Conservation (phyloP, 306 rosid species). For the Vachellia pachyceras region DNA sequence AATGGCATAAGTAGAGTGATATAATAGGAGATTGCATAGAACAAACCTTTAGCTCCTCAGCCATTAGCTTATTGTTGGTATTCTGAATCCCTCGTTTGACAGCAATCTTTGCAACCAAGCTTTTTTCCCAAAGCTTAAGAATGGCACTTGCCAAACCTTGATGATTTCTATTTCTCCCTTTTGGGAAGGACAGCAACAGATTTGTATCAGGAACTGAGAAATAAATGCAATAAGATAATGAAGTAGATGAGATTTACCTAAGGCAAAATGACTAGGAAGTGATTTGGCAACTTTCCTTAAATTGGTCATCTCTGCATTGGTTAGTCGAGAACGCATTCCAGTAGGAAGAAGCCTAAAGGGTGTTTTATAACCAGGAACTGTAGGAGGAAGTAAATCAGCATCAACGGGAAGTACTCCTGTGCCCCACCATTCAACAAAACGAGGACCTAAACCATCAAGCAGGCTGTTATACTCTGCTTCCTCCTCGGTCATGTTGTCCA, state of each 20-base stretch:
- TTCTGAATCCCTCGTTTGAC: conserved; percentile 95
- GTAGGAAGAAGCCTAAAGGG: conserved; percentile 94
- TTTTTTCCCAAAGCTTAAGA: conserved; percentile 91
- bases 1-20: conserved; percentile 19
- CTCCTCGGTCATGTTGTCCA: conserved; percentile 63
- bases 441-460: conserved; percentile 88
- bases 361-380: conserved; percentile 78
- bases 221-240: conserved; percentile 12
- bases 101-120: conserved; percentile 87
- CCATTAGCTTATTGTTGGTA: conserved; percentile 96
- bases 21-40: conserved; percentile 31
- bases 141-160: conserved; percentile 91
- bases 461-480: conserved; percentile 74
- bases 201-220: conserved; percentile 37
- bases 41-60: conserved; percentile 85
- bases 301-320: conserved; percentile 80
- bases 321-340: conserved; percentile 74
- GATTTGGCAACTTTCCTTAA: conserved; percentile 79
- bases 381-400: conserved; percentile 88
- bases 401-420: conserved; percentile 93
- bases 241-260: conserved; percentile 61
- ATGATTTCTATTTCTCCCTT: conserved; percentile 95
- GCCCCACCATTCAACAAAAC: conserved; percentile 97
- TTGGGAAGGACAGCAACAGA: conserved; percentile 32
- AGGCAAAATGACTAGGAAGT: conserved; percentile 96